Conservation (phyloP, 139 green algal genomes). For the Volvox reticuliferus region DNA sequence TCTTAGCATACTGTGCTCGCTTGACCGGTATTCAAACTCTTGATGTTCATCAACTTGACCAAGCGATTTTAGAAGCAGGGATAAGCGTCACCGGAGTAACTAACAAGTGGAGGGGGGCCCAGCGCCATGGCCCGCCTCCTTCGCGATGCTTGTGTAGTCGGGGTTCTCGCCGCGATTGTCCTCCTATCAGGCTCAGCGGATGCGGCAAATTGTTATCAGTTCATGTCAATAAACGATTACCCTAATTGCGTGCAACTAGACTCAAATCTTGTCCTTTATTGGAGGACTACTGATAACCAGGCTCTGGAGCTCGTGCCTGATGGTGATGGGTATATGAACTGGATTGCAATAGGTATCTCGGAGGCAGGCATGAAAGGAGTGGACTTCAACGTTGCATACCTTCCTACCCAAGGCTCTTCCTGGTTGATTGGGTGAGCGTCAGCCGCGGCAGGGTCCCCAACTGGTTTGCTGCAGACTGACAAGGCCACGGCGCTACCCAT, state of each 20-base stretch:
- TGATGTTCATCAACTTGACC: no score
- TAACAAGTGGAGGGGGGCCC: not conserved
- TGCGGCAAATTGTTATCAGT: slow-evolving; percentile 23
- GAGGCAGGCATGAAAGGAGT: slow-evolving; percentile 21
- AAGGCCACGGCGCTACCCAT: not conserved
- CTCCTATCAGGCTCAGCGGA: not conserved
- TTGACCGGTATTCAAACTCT: no score
- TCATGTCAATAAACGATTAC: not conserved
- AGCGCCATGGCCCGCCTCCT: slow-evolving; percentile 22
- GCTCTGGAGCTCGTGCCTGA: slow-evolving; percentile 8
- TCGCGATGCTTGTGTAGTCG: not conserved
- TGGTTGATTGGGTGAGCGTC: not conserved
- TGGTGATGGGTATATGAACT: slow-evolving; percentile 20
- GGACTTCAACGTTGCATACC: slow-evolving; percentile 10
- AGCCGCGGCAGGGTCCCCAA: not conserved
- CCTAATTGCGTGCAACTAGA: slow-evolving; percentile 31
- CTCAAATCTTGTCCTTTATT: not conserved
- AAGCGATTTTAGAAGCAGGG: no score
- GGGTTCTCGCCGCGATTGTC: not conserved
- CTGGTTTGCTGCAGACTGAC: not conserved
- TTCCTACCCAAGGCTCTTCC: not conserved
- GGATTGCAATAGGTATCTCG: slow-evolving; percentile 36
- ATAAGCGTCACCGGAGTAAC: no score
- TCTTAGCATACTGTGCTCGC: no score
- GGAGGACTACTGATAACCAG: not conserved